phyloP scores from a whole-genome alignment of 441 rosid species.

The Brassica hybrid region DNA sequence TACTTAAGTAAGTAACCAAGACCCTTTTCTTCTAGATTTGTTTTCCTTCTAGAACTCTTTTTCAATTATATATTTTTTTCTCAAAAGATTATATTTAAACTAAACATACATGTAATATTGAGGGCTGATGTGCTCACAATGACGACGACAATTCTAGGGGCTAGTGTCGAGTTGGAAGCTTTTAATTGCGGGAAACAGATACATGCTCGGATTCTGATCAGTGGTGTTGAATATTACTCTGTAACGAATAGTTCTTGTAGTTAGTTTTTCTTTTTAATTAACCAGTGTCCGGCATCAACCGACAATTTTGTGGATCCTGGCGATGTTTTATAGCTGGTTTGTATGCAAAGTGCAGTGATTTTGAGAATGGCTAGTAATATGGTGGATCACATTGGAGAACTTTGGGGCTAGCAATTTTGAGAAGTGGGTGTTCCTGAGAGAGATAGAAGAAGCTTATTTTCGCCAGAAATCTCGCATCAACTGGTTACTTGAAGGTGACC shows the following conservation, averaged over 20 bases:
- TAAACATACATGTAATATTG: neutral
- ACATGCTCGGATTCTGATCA: conserved; percentile 61
- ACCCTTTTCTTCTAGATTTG: neutral
- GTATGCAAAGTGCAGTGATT: conserved; percentile 74
- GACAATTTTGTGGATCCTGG: too few relatives aligned
- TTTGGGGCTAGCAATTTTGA: conserved; percentile 49
- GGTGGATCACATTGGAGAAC: conserved; percentile 59
- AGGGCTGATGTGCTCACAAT: conserved; percentile 56
- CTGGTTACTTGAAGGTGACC: too few relatives aligned
- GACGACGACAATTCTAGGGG: conserved; percentile 59
- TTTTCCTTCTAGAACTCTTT: neutral
- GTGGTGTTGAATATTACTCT: conserved; percentile 54
- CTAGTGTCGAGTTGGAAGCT: conserved; percentile 64
- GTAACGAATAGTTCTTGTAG: conserved; percentile 62
- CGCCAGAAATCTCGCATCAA: too few relatives aligned
- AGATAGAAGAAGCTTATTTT: too few relatives aligned
- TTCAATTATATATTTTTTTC: neutral
- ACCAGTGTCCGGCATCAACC: too few relatives aligned
- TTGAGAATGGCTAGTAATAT: conserved; percentile 54
- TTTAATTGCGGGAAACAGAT: conserved; percentile 68
- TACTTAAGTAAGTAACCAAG: too few relatives aligned
- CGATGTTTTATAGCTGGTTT: conserved; percentile 13
- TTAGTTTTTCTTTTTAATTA: conserved; percentile 34
- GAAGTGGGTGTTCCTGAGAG: too few relatives aligned
- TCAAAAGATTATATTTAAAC: neutral